Percentiles rank a stretch among this genome's conserved stretches.
phyloP scores from a whole-genome alignment of 257 asterid genomes.

The Linderniella brevidens region DNA sequence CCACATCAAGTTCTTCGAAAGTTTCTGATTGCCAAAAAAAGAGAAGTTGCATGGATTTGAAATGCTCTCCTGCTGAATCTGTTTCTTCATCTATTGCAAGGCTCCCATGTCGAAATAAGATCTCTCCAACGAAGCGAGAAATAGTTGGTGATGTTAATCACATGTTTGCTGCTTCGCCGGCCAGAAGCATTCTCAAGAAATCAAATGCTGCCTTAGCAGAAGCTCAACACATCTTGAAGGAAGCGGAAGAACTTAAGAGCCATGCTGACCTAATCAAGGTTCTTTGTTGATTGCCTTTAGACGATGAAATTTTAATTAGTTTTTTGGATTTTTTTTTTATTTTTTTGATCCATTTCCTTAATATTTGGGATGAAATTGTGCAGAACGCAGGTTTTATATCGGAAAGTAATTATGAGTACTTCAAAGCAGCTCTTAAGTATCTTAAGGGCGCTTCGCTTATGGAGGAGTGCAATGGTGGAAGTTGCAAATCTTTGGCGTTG shows the following conservation, averaged over 20 bases:
- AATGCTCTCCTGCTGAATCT: slow-evolving; percentile 81
- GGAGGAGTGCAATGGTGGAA: slow-evolving; percentile 41
- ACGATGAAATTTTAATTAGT: slow-evolving; percentile 7
- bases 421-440: slow-evolving; percentile 69
- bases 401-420: slow-evolving; percentile 61
- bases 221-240: slow-evolving; percentile 51
- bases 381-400: slow-evolving; percentile 66
- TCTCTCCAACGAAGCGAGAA: slow-evolving; percentile 17
- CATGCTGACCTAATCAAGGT: slow-evolving; percentile 80
- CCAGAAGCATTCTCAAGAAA: slow-evolving; percentile 21
- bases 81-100: slow-evolving; percentile 86
- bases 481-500: slow-evolving; percentile 35
- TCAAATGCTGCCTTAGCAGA: slow-evolving; percentile 29
- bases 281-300: slow-evolving; percentile 7
- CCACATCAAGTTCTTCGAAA: slow-evolving; percentile 93
- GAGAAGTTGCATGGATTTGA: slow-evolving; percentile 32
- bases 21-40: slow-evolving; percentile 57
- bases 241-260: slow-evolving; percentile 64
- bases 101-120: slow-evolving; percentile 18
- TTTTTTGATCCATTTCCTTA: slow-evolving; percentile 10
- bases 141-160: slow-evolving; percentile 7
- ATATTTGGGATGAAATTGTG: slow-evolving; percentile 11
- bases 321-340: slow-evolving; percentile 1
- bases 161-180: slow-evolving; percentile 19
- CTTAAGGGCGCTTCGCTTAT: slow-evolving; percentile 76